Base-by-base conservation (phyloP, 2,329 filamentous ascomycete species). In the Eutypa lata region DNA sequence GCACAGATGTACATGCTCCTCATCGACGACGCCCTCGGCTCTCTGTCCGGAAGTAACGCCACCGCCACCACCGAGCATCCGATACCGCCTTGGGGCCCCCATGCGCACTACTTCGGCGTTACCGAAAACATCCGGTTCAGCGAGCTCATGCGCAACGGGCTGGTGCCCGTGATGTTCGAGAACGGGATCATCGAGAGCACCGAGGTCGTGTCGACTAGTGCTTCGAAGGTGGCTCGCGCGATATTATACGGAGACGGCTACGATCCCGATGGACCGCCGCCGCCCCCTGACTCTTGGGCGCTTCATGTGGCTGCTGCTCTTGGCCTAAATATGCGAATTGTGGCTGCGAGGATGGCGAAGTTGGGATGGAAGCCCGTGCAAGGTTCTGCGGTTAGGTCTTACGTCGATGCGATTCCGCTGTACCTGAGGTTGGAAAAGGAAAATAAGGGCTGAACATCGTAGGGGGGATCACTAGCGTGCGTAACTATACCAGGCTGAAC, bases 61-160 rank as follows among this genome's bases (percentile, higher is more conserved):
- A 42, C n/a, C 38, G 37, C 47, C 7, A 31, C 38, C 0, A 42
- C 46, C 2, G 31, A 21, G 0, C 40, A 22, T 22, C 31, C 49
- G 13, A 49, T 54, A n/a, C 18, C 16, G 19, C 18, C 58, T 5
- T 59, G 57, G 57, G 57, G 57, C 13, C 55, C 45, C 6, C 53
- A 55, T 21, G 59, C 59, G 2, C 60, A 61, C 40, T 61, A 61
- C 49, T 61, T 61, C 22, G 52, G 43, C 24, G 44, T 44, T 1
- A 51, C 46, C n/a, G 54, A 55, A 38, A 49, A 57, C 33, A 38
- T 58, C 2, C 47, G 50, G 5, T 60, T 58, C 11, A 31, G 46
- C 13, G 48, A 58, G 5, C 56, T 55, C 18, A 56, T 56, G 52
- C 6, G 26, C 5, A 8, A 19, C 7, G 43, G 18, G 3, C 46